Conservation (phyloP, 1,284 basidiomycete genomes). For the Melampsora occidentalis region DNA sequence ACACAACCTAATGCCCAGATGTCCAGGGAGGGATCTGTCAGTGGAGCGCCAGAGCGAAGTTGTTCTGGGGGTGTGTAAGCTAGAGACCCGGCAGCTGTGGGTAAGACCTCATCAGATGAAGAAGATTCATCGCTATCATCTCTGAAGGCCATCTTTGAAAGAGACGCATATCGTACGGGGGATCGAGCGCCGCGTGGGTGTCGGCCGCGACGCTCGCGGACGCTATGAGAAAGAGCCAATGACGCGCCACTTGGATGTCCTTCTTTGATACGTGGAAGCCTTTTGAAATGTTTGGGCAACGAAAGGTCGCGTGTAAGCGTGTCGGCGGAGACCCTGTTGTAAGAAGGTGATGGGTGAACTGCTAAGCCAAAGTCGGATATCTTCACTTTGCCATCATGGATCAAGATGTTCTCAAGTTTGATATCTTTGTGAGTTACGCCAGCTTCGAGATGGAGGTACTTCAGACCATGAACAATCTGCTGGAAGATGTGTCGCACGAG, state of each 20-base stretch:
- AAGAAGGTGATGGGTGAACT: constrained; percentile 52
- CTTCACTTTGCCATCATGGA: constrained; percentile 73
- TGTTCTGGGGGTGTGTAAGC: constrained; percentile 83
- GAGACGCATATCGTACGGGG: background rate
- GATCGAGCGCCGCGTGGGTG: background rate
- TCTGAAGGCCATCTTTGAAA: background rate
- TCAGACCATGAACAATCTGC: constrained; percentile 79
- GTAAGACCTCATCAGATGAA: constrained; percentile 50
- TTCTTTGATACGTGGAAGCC: constrained; percentile 26
- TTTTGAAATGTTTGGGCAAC: constrained; percentile 19
- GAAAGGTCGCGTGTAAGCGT: constrained; percentile 21
- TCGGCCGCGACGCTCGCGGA: background rate
- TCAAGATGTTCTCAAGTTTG: constrained; percentile 93
- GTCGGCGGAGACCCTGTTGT: constrained; percentile 18
- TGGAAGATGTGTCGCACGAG: constrained; percentile 80
- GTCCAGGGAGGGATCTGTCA: constrained; percentile 64
- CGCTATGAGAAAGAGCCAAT: background rate
- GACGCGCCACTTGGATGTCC: constrained; percentile 3
- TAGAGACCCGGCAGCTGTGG: constrained; percentile 75
- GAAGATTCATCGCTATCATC: constrained; percentile 44
- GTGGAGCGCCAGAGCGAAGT: constrained; percentile 58
- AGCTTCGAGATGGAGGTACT: constrained; percentile 77
- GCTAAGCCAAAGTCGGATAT: constrained; percentile 82
- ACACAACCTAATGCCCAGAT: constrained; percentile 90
- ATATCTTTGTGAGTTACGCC: constrained; percentile 83